These are phyloP conservation scores for Orbilia ellipsospora DNA, from an alignment of 2,329 filamentous ascomycete genomes.

Conservation along the genomic window DNA sequence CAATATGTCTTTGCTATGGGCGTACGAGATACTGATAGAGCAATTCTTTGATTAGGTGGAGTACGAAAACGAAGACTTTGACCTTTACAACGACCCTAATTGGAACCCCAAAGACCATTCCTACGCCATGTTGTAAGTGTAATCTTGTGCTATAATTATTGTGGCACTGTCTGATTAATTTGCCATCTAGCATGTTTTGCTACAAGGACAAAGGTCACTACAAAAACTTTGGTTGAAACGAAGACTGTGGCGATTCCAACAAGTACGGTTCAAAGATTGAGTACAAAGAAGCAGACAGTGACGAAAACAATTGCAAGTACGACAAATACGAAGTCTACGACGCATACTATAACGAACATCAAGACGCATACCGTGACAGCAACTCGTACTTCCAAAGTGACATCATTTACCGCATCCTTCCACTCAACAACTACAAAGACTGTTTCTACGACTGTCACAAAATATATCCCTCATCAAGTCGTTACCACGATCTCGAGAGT, in stretches of 20 bases:
- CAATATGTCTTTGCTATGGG: no score
- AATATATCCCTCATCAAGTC: not conserved
- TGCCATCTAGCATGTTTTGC: constrained; percentile 6
- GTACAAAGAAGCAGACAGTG: constrained; percentile 2
- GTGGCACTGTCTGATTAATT: not conserved
- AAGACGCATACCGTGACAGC: constrained; percentile 1
- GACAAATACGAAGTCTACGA: constrained; percentile 8
- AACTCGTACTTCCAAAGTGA: not conserved
- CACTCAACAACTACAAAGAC: constrained; percentile 13
- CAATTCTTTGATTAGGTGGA: no score
- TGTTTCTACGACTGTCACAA: not conserved
- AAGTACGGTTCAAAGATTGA: not conserved
- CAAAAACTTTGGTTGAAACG: constrained; percentile 10
- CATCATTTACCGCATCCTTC: not conserved
- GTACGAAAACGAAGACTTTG: no score
- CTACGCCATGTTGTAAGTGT: no score
- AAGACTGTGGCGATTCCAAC: constrained; percentile 5
- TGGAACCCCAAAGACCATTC: no score
- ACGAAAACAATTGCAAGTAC: constrained; percentile 7
- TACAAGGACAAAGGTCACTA: constrained; percentile 10
- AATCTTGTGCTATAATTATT: not conserved
- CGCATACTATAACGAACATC: constrained; percentile 1
- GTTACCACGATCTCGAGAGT: not conserved
- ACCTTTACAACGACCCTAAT: no score
- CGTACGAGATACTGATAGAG: no score